Evolutionary conservation across 208 protist genomes (phyloP), one percentile per base, ranked within the genome.

Genomic region (Trypanosoma brucei): DNA sequence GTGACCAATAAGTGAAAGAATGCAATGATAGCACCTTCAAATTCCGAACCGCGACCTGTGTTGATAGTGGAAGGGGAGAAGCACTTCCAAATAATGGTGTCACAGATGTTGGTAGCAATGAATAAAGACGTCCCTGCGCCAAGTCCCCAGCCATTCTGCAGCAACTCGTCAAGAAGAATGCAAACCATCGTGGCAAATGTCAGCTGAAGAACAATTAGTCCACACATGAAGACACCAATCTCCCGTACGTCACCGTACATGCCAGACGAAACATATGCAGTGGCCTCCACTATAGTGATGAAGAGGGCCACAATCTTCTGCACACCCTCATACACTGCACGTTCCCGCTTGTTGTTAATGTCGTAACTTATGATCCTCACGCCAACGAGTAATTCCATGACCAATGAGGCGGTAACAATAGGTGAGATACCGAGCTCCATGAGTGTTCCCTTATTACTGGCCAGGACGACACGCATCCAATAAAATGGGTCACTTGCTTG

Each of bases 91-190:
- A 99, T 79, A 69, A 99, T 99, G 5, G 89, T 99, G 79, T 99
- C 99, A 83, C 99, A 99, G 57, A 99, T 98, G 85, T 99, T 99
- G 52, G 98, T 99, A 44, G 99, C 97, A 73, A 99, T 99, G 88
- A 99, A 99, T 35, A 99, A 86, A 4, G 98, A 99, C 40, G 99
- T 99, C 71, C 98, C 99, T 42, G 90, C 97, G 58, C 98, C 98
- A 40, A 99, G 89, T 62, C 99, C 99, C 88, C 99, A 99, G 33
- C 99, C 98, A 76, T 99, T 99, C 78, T 99, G 96, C 55, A 99
- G 68, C 1, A 99, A 79, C 80, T 99, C 98, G 75, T 99, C 98
- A 1, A 99, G 80, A 11, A 99, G 76, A 60, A 99, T 95, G 72
- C 99, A 98, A 72, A 99, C 96, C 42, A 99, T 75, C 54, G 98